phyloP scores from a whole-genome alignment of 164 flowering plant genomes.

The Aristolochia fimbriata region DNA sequence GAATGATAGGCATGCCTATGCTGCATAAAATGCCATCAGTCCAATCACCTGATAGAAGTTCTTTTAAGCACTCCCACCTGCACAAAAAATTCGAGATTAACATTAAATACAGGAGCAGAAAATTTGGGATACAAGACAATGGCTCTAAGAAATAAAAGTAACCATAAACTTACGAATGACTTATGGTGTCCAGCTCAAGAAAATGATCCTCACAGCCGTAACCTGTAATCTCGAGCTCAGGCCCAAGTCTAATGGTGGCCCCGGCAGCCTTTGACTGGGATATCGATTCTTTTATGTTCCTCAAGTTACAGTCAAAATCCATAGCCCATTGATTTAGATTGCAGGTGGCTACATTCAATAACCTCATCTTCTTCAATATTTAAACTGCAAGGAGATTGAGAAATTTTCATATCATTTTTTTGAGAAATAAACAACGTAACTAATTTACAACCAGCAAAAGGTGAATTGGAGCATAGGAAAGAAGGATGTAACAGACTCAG shows the following conservation, averaged over 20 bases:
- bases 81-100: constrained; percentile 3
- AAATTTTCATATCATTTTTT: no score
- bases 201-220: constrained; percentile 99
- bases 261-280: constrained; percentile 60
- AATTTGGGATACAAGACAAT: background rate
- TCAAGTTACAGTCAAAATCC: constrained; percentile 82
- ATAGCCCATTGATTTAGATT: constrained; percentile 98
- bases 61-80: constrained; percentile 96
- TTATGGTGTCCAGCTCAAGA: constrained; percentile 80
- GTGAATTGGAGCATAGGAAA: no score
- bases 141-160: background rate
- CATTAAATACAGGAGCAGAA: background rate
- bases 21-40: constrained; percentile 88
- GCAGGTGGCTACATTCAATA: constrained; percentile 91
- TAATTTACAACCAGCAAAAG: no score
- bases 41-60: constrained; percentile 69
- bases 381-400: no score
- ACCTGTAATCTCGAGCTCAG: constrained; percentile 96
- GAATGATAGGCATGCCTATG: constrained; percentile 88
- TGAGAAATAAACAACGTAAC: no score
- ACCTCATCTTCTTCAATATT: constrained; percentile 42
- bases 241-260: constrained; percentile 86
- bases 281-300: constrained; percentile 78
- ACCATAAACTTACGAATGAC: constrained; percentile 57
- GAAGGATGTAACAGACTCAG: no score